Base-by-base conservation (phyloP, 805 yeast genomes). In the Suhomyces tanzawaensis region DNA sequence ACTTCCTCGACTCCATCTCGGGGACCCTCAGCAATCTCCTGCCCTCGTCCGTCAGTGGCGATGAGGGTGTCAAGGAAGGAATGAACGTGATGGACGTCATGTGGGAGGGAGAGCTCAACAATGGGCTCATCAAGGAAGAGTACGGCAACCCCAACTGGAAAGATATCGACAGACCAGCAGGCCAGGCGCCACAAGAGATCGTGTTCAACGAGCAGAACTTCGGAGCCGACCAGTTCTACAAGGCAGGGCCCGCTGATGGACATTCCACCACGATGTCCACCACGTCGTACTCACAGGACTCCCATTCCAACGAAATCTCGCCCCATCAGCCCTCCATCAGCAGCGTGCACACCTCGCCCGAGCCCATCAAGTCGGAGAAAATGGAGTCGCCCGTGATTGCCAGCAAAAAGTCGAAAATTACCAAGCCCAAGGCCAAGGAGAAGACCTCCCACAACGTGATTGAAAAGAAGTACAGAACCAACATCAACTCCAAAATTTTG, bases 391-490 rank as follows among this genome's bases (percentile, higher is more conserved):
- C 17, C 15, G 36, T 24, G 25, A 16, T 13, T 21, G 14, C 19
- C 5, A 17, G 41, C 19, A 30, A 44, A 36, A 19, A 34, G 15
- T 31, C 36, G 27, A 60, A 57, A 41, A 56, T 67, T 14, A 36
- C 64, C 4, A 78, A 76, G 47, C 75, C 78, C 4, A 70, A 64
- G 44, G 69, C 68, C 41, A 79, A 78, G 56, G 76, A 74, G 39
- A 74, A 82, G 59, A 69, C 81, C 1, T 74, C 86, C 6, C 95
- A 85, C 61, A 85, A 85, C 53, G 78, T 83, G 70, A 81, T 85
- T 48, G 95, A 86, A 55, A 85, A 85, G 62, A 81, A 83, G 53
- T 86, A 86, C 60, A 62, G 95, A 48, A 81, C 85, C 15, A 85
- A 85, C 52, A 82, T 85, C 47, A 85, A 84, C 52, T 69, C 82